These are phyloP conservation scores for Cercospora nicotianae DNA, from an alignment of 2,329 filamentous ascomycete genomes.

Conservation along the genomic window DNA sequence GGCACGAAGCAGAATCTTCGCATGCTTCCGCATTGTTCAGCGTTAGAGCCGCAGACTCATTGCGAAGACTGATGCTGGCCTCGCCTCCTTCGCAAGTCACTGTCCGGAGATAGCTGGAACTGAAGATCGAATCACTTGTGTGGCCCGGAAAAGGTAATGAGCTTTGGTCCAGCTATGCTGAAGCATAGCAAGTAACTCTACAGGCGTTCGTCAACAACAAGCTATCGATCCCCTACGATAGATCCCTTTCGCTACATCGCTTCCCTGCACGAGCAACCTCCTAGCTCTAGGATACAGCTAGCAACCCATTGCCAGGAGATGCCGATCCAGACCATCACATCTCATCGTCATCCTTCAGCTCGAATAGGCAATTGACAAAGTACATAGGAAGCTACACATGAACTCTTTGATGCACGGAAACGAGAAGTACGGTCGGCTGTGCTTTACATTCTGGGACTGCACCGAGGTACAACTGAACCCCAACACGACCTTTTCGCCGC, in stretches of 20 bases:
- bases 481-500: no score
- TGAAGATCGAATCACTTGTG: neutral
- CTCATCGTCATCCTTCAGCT: neutral
- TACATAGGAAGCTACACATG: neutral
- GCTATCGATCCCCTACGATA: neutral
- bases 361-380: neutral
- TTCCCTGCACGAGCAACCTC: neutral
- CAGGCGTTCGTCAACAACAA: neutral
- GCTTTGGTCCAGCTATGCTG: neutral
- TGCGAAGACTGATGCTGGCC: neutral
- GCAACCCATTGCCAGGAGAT: neutral
- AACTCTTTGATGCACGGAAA: no score
- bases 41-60: neutral
- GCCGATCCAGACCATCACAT: neutral
- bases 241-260: neutral
- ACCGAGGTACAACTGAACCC: no score
- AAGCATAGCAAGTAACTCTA: neutral
- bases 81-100: neutral
- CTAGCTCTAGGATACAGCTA: neutral
- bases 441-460: no score
- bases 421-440: no score
- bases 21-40: neutral
- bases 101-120: neutral
- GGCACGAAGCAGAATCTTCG: neutral
- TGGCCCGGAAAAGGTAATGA: neutral